These are phyloP conservation scores for Ustilago vetiveriae DNA, from an alignment of 1,284 basidiomycete species.

Conservation along the genomic window DNA sequence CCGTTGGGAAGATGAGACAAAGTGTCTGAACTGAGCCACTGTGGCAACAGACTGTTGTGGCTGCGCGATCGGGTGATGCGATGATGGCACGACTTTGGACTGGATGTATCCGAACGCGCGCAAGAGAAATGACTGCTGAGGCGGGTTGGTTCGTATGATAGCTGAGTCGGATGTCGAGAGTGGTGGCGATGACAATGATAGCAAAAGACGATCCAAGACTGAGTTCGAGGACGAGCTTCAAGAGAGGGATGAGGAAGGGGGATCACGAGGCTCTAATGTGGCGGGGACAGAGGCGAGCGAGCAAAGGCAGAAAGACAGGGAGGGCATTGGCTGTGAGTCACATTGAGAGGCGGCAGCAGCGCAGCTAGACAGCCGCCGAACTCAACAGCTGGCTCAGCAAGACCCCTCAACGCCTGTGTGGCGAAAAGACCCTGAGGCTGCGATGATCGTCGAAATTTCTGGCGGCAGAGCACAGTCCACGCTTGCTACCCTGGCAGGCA, in stretches of 20 bases:
- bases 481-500: not conserved
- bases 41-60: constrained; percentile 9
- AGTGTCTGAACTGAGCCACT: constrained; percentile 11
- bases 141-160: not conserved
- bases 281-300: constrained; percentile 22
- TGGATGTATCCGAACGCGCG: too few relatives aligned
- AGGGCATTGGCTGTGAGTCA: constrained; percentile 16
- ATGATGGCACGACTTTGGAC: constrained; percentile 2
- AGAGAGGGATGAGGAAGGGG: constrained; percentile 1
- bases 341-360: constrained; percentile 4
- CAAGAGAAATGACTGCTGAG: constrained; percentile 1
- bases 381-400: not conserved
- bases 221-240: constrained; percentile 1
- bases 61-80: constrained; percentile 1
- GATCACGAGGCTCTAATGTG: not conserved
- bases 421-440: constrained; percentile 11
- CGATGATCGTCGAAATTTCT: not conserved
- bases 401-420: constrained; percentile 6
- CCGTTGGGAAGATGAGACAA: not conserved
- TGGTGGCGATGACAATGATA: constrained; percentile 11
- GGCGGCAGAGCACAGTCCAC: not conserved
- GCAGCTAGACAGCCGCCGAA: constrained; percentile 10
- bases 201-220: not conserved
- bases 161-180: constrained; percentile 15
- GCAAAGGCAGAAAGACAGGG: too few relatives aligned